phyloP scores from a whole-genome alignment of 768 basidiomycete species.

The Naganishia onofrii region DNA sequence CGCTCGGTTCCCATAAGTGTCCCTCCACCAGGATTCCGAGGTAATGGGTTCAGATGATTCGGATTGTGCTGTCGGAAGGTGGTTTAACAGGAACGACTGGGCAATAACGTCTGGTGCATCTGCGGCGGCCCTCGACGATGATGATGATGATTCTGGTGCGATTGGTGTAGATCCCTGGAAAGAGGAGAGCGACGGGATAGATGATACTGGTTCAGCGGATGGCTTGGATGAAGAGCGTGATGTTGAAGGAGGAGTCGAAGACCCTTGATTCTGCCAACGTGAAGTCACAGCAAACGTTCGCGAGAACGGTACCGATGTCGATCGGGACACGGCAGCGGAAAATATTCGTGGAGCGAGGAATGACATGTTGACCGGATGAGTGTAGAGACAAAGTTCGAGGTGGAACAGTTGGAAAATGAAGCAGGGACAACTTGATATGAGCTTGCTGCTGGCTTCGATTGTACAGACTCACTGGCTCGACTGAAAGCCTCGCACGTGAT shows the following conservation, averaged over 20 bases:
- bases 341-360: conserved; percentile 1
- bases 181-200: conserved; percentile 19
- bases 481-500: too few species aligned
- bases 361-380: conserved; percentile 5
- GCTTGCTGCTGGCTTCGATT: too few species aligned
- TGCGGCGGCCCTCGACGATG: background rate
- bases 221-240: too few species aligned
- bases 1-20: background rate
- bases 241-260: background rate
- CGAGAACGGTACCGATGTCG: background rate
- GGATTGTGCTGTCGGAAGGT: background rate
- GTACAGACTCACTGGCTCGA: too few species aligned
- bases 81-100: conserved; percentile 3
- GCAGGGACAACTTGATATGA: too few species aligned
- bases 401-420: too few species aligned
- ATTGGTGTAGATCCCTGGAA: background rate
- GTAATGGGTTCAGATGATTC: background rate
- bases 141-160: background rate
- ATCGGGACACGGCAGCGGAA: background rate
- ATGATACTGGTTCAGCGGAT: conserved; percentile 8
- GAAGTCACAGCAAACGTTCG: background rate
- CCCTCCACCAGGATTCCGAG: conserved; percentile 20
- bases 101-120: conserved; percentile 7
- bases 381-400: too few species aligned
- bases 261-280: conserved; percentile 5